A percentile compares a stretch with the other conserved stretches of the same genome.
These are phyloP conservation scores for Aspergillus baeticus DNA, from an alignment of 495 filamentous ascomycete genomes.

Conservation along the genomic window DNA sequence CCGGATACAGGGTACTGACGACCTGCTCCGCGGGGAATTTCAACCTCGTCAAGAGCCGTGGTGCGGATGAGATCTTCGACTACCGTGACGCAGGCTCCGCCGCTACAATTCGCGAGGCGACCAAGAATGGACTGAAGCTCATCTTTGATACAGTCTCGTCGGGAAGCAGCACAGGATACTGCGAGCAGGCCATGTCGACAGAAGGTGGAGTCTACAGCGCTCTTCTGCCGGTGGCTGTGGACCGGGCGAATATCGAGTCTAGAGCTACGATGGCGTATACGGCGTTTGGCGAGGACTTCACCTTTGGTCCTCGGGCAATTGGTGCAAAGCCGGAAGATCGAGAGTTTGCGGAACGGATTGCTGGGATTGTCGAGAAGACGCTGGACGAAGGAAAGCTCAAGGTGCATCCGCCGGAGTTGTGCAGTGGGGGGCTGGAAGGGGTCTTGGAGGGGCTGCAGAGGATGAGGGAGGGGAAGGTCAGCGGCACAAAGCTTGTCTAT, in stretches of 20 bases:
- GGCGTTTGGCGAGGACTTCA: constrained; percentile 33
- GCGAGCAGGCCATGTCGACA: constrained; percentile 28
- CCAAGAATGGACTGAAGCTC: constrained; percentile 27
- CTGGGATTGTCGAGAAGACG: constrained; percentile 35
- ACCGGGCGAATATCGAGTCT: constrained; percentile 26
- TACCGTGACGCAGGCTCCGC: constrained; percentile 24
- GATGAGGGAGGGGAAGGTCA: constrained; percentile 46
- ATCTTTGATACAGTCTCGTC: constrained; percentile 33
- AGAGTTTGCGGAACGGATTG: constrained; percentile 33
- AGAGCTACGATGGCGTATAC: constrained; percentile 29
- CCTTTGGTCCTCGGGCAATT: constrained; percentile 19
- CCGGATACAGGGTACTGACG: constrained; percentile 29
- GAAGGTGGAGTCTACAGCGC: constrained; percentile 19
- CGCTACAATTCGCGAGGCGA: constrained; percentile 25
- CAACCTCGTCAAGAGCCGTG: constrained; percentile 26
- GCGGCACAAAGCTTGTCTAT: constrained; percentile 56
- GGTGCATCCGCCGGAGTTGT: constrained; percentile 41
- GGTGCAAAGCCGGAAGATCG: constrained; percentile 29
- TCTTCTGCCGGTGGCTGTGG: constrained; percentile 19
- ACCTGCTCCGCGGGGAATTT: constrained; percentile 40
- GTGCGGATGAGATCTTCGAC: constrained; percentile 36
- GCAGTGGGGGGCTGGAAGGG: constrained; percentile 41
- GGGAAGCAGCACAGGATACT: constrained; percentile 23
- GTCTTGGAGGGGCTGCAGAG: constrained; percentile 48
- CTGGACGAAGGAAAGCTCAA: constrained; percentile 45